Conservation (phyloP, 2,329 filamentous ascomycete species). For the Pezicula rhizophila region DNA sequence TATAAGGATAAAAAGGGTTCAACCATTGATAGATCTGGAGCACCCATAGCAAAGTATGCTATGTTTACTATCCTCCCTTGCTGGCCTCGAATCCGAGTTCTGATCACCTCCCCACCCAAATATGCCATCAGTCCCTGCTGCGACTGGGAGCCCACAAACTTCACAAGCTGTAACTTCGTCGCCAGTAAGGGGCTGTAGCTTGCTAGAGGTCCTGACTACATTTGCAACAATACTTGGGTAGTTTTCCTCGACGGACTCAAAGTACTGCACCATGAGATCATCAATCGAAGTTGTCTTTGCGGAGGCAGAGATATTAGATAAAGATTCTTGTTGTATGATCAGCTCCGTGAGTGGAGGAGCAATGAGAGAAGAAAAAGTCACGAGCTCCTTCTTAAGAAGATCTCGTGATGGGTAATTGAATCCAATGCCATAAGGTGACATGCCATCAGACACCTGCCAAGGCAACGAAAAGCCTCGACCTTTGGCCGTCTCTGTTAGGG, state of each 20-base stretch:
- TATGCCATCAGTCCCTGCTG: constrained; percentile 55
- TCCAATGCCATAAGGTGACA: constrained; percentile 18
- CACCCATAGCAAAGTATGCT: constrained; percentile 66
- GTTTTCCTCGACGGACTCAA: constrained; percentile 74
- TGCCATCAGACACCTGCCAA: constrained; percentile 74
- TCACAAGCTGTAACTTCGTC: constrained; percentile 43
- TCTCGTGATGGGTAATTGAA: constrained; percentile 81
- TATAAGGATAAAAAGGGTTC: constrained; percentile 15
- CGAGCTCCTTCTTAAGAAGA: constrained; percentile 73
- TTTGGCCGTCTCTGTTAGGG: constrained; percentile 83
- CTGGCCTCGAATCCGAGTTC: constrained; percentile 24
- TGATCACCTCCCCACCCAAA: constrained; percentile 56
- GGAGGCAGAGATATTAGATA: constrained; percentile 23
- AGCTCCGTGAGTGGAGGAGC: constrained; percentile 45
- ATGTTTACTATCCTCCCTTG: constrained; percentile 22
- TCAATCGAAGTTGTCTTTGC: constrained; percentile 78
- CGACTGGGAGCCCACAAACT: constrained; percentile 64
- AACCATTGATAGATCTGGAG: constrained; percentile 55
- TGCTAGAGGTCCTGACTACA: constrained; percentile 86
- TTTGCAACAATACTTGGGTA: constrained; percentile 93
- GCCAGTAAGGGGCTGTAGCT: constrained; percentile 50
- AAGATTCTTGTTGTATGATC: constrained; percentile 34
- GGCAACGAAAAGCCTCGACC: constrained; percentile 80
- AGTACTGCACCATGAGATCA: constrained; percentile 83
- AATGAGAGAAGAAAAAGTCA: constrained; percentile 54